Evolutionary conservation across 495 filamentous ascomycete species (phyloP).

Genomic region (Neurospora sublineolata): DNA sequence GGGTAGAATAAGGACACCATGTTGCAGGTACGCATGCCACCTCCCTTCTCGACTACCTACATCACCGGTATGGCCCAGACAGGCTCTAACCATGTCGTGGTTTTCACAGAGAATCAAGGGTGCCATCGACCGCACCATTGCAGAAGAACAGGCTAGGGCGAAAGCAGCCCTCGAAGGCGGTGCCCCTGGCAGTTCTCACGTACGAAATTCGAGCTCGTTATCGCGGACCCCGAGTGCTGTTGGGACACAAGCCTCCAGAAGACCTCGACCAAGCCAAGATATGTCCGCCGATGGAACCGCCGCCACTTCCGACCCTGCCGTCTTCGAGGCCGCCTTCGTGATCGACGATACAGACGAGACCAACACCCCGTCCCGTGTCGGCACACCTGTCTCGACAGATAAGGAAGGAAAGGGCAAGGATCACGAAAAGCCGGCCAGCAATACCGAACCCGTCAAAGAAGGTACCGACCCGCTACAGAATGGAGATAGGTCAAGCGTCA

Average conservation of each 20-base stretch:
- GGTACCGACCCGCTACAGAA: slow-evolving; percentile 1
- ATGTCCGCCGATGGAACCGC: slow-evolving; percentile 25
- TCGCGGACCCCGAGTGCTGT: slow-evolving; percentile 36
- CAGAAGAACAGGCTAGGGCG: slow-evolving; percentile 79
- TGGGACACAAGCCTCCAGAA: slow-evolving; percentile 26
- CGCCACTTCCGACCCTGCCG: slow-evolving; percentile 59
- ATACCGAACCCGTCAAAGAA: slow-evolving; percentile 7
- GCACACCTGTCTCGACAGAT: slow-evolving; percentile 36
- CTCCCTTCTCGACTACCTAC: not conserved
- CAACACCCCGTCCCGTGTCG: slow-evolving; percentile 32
- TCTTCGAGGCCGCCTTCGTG: slow-evolving; percentile 73
- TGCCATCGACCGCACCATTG: slow-evolving; percentile 73
- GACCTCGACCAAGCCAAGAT: slow-evolving; percentile 30
- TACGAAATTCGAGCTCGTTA: slow-evolving; percentile 37
- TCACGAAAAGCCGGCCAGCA: slow-evolving; percentile 18
- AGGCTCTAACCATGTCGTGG: not conserved
- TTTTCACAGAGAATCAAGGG: slow-evolving; percentile 62
- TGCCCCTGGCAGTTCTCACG: slow-evolving; percentile 36
- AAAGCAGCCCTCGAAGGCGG: slow-evolving; percentile 29
- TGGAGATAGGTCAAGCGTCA: slow-evolving; percentile 1
- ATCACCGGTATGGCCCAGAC: not conserved
- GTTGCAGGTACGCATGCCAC: slow-evolving; percentile 36
- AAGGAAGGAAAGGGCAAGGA: slow-evolving; percentile 17
- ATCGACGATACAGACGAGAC: slow-evolving; percentile 60
- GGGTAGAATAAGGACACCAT: slow-evolving; percentile 16